Evolutionary conservation across 2,329 filamentous ascomycete species (phyloP), one percentile per base, ranked within the genome.

Genomic region (Knufia petricola): DNA sequence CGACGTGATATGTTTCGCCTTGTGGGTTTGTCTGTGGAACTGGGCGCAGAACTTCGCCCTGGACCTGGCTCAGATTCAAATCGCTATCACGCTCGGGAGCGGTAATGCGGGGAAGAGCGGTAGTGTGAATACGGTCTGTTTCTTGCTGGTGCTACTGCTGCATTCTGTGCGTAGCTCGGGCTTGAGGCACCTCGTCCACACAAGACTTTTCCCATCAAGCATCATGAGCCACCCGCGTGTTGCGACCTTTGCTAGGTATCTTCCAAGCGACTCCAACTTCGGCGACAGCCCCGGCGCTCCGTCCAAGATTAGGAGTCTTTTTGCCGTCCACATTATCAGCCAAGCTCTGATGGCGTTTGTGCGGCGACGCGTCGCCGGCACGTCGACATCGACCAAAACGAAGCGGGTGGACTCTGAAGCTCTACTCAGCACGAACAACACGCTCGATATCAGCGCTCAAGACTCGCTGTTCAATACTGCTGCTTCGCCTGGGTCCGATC

Each of bases 61-160:
- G 58, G 89, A 95, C 63, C 76, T 95, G 46, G 87, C 89, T 52
- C 90, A 95, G 66, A 86, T 90, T 50, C 87, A 95, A 62, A 94
- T 95, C 61, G 89, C 89, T 50, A 81, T 95, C 50, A 94, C 88
- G 0, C 72, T 95, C 9, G 89, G 89, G 53, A 89, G 88, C 52
- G 87, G 87, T 51, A 84, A 68, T 47, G 67, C 67, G 10, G 69
- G 68, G 8, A 71, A 71, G 57, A 71, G 68, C 46, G 66, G 67
- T 46, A 66, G 68, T 32, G 68, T 69, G 48, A 71, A 70, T 58
- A 61, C 63, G 15, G 60, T 71, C 19, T 72, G 69, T 57, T 65
- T 72, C 31, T 64, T 65, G 46, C 66, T 69, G 49, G 67, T 72
- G 50, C 61, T 72, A 43, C 57, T 70, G 55, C 61, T 71, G 57